Evolutionary conservation across 2,329 filamentous ascomycete species (phyloP).

Genomic region (Aaosphaeria pasadenensis): DNA sequence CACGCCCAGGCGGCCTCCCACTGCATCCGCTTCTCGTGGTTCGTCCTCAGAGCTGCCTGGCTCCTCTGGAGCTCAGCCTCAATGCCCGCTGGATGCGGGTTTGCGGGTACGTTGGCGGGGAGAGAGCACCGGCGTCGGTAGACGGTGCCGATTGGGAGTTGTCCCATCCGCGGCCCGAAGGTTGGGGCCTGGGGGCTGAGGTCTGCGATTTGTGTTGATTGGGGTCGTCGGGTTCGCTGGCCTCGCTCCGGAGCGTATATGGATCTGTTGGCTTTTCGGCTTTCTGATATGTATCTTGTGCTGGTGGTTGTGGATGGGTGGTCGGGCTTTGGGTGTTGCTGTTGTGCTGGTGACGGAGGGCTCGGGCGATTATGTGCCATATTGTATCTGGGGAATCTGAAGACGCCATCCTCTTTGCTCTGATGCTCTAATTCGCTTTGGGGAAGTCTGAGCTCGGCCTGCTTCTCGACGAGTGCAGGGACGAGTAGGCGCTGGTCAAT

Average conservation of each 20-base stretch:
- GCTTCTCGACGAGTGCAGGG: constrained; percentile 7
- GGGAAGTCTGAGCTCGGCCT: constrained; percentile 7
- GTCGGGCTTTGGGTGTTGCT: not conserved
- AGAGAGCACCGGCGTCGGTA: not conserved
- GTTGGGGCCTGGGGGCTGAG: constrained; percentile 8
- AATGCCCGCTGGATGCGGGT: not conserved
- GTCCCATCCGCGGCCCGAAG: constrained; percentile 9
- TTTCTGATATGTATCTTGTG: not conserved
- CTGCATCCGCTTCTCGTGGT: constrained; percentile 4
- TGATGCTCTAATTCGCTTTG: constrained; percentile 1
- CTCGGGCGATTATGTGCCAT: not conserved
- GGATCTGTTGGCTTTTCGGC: not conserved
- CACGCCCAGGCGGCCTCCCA: constrained; percentile 11
- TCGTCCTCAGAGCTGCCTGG: not conserved
- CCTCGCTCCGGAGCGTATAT: not conserved
- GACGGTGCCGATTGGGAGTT: constrained; percentile 7
- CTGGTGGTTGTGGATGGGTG: not conserved
- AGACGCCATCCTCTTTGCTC: not conserved
- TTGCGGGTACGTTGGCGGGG: not conserved
- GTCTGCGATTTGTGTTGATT: not conserved
- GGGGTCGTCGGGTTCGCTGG: not conserved
- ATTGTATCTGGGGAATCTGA: not conserved
- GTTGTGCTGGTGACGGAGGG: not conserved
- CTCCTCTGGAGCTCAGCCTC: not conserved
- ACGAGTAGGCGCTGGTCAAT: constrained; percentile 6